phyloP scores from a whole-genome alignment of 768 basidiomycete species.

The Nevesoporus exiguus region DNA sequence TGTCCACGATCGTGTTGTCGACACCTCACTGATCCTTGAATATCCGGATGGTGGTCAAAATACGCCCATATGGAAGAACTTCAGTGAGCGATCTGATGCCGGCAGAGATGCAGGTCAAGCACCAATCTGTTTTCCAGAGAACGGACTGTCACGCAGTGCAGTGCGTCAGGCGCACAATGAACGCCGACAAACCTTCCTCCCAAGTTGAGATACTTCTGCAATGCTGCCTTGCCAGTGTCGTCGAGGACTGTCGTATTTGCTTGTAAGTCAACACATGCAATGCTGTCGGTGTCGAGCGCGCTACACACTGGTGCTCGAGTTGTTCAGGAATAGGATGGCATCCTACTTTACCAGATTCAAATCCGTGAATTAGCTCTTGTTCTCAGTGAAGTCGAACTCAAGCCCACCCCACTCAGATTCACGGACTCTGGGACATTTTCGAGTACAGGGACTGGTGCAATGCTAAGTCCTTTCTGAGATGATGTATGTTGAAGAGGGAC shows the following conservation, averaged over 20 bases:
- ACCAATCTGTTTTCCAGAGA: constrained; percentile 60
- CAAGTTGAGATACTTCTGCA: constrained; percentile 59
- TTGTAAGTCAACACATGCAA: not conserved
- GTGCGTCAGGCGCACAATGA: constrained; percentile 61
- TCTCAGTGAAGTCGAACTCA: constrained; percentile 66
- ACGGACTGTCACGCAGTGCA: constrained; percentile 54
- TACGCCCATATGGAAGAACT: constrained; percentile 43
- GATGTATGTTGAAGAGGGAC: too few relatives aligned
- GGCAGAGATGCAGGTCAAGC: not conserved
- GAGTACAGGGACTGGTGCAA: too few relatives aligned
- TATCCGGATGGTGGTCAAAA: constrained; percentile 67
- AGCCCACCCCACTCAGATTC: too few relatives aligned
- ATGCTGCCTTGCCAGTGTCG: constrained; percentile 52
- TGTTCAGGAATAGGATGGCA: constrained; percentile 64
- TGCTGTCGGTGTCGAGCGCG: not conserved
- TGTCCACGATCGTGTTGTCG: not conserved
- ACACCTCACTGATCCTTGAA: constrained; percentile 59
- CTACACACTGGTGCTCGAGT: constrained; percentile 60
- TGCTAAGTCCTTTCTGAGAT: too few relatives aligned
- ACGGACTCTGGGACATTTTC: too few relatives aligned
- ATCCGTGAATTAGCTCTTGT: constrained; percentile 52
- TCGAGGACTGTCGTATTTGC: constrained; percentile 46
- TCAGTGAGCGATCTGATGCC: not conserved
- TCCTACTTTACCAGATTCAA: constrained; percentile 55
- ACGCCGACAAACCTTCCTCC: constrained; percentile 73